Base-by-base conservation (phyloP, 352 stramenopile genomes). In the Globisporangium emineosum region DNA sequence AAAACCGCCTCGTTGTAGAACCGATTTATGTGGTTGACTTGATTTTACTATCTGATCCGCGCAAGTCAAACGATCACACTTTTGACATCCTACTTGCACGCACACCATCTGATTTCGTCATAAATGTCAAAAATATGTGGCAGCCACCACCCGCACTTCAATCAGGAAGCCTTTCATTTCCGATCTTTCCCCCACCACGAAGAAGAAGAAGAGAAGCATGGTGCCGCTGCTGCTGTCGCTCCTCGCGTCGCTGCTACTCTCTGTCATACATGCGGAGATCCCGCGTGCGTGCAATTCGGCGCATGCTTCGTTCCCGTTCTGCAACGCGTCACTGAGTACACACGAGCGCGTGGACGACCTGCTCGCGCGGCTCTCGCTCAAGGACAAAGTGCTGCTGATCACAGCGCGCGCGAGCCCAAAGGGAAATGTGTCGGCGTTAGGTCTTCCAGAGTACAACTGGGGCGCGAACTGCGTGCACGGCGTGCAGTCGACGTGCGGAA, bases 391-490 rank as follows among this genome's bases (percentile, higher is more conserved):
- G 64, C 78, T 78, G 43, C 69, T 92, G 40, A 70, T 93, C 45
- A 91, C 85, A 5, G 85, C 85, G 19, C 81, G 85, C 5, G 83
- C 83, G 10, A 90, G 81, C 51, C 83, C 83, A 1, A 65, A 64
- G n/a, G 85, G 83, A 17, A 88, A 83, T 54, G 87, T 98, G 67
- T 86, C 87, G 47, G 71, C 63, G 25, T 78, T 98, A 4, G 88
- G 80, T 0, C 57, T 98, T 4, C 93, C 89, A 5, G 80, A 91
- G 57, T 98, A 98, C 78, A 85, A 97, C 70, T 98, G 92, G 91
- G 96, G 94, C 32, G 94, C 86, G 55, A 97, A 98, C 73, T 96
- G 86, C 50, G 84, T 98, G 10, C 95, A 98, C 61, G 95, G 94
- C 29, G 81, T 98, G 56, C 91, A 90, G 66, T 89, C 85, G 23